A percentile compares a stretch with the other conserved stretches of the same genome.
Evolutionary conservation across 768 basidiomycete genomes (phyloP).

Genomic region (Tricholoma hemisulphureum): DNA sequence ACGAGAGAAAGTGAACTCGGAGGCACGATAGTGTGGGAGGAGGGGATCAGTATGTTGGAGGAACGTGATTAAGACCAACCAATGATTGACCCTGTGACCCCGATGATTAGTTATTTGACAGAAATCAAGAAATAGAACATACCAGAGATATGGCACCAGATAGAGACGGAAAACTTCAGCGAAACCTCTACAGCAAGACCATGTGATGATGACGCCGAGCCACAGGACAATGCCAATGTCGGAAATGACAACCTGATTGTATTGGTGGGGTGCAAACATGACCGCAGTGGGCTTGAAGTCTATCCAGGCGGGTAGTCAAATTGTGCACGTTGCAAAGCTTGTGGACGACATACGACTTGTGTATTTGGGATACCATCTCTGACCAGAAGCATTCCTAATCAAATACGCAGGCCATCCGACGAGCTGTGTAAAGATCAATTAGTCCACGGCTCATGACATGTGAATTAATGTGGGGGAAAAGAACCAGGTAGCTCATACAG

Average conservation of each 20-base stretch:
- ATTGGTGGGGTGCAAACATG: slow-evolving; percentile 86
- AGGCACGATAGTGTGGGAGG: slow-evolving; percentile 88
- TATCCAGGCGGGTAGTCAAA: slow-evolving; percentile 16
- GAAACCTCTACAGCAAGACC: slow-evolving; percentile 63
- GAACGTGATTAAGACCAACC: slow-evolving; percentile 98
- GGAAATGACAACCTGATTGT: slow-evolving; percentile 72
- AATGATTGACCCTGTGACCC: slow-evolving; percentile 83
- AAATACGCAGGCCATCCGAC: slow-evolving; percentile 88
- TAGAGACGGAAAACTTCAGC: slow-evolving; percentile 75
- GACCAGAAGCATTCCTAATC: slow-evolving; percentile 81
- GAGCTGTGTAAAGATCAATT: slow-evolving; percentile 40
- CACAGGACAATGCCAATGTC: slow-evolving; percentile 80
- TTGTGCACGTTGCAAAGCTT: neutral
- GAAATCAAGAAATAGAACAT: slow-evolving; percentile 6
- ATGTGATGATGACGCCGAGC: slow-evolving; percentile 58
- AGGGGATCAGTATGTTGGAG: slow-evolving; percentile 96
- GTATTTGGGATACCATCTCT: slow-evolving; percentile 70
- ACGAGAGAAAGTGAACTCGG: slow-evolving; percentile 89
- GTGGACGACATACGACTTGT: slow-evolving; percentile 61
- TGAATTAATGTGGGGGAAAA: no score
- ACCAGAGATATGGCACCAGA: slow-evolving; percentile 87
- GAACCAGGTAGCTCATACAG: no score
- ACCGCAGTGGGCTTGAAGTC: slow-evolving; percentile 76
- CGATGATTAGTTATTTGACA: slow-evolving; percentile 1
- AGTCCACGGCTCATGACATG: no score